These are phyloP conservation scores for Sordaria brevicollis DNA, from an alignment of 495 filamentous ascomycete species.

Conservation along the genomic window DNA sequence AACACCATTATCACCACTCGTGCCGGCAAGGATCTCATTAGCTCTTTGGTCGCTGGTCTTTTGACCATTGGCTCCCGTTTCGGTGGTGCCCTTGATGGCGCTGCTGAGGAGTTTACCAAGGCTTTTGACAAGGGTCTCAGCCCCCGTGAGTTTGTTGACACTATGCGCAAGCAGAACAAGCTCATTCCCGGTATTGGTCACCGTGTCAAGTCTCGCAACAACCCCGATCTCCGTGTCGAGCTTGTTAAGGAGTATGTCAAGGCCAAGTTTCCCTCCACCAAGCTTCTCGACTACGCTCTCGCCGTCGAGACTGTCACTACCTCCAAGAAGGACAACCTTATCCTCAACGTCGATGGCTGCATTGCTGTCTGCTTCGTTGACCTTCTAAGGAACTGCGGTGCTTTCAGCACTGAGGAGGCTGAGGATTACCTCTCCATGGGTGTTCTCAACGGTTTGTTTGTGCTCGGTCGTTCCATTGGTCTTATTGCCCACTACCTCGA, in stretches of 20 bases:
- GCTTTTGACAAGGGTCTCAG: constrained; percentile 96
- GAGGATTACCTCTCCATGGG: constrained; percentile 86
- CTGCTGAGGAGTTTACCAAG: constrained; percentile 96
- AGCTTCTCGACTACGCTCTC: constrained; percentile 96
- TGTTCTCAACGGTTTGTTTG: constrained; percentile 98
- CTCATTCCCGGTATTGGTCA: constrained; percentile 98
- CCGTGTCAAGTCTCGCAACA: constrained; percentile 98
- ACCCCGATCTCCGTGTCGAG: constrained; percentile 98
- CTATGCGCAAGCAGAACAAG: constrained; percentile 99
- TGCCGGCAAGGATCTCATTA: constrained; percentile 97
- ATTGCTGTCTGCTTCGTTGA: constrained; percentile 99
- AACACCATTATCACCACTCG: constrained; percentile 99
- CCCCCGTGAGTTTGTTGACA: constrained; percentile 97
- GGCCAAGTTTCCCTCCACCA: constrained; percentile 93
- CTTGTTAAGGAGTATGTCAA: constrained; percentile 97
- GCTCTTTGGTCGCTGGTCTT: constrained; percentile 86
- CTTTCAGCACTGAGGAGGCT: constrained; percentile 75
- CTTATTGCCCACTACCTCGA: constrained; percentile 99
- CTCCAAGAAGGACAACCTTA: constrained; percentile 99
- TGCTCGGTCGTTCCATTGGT: constrained; percentile 91
- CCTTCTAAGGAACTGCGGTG: constrained; percentile 92
- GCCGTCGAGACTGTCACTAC: constrained; percentile 97
- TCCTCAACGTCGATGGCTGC: constrained; percentile 97
- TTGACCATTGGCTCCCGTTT: constrained; percentile 97
- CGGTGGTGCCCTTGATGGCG: constrained; percentile 95